Evolutionary conservation across 768 basidiomycete genomes (phyloP), one percentile per base, ranked within the genome.

Genomic region (Artomyces pyxidatus): DNA sequence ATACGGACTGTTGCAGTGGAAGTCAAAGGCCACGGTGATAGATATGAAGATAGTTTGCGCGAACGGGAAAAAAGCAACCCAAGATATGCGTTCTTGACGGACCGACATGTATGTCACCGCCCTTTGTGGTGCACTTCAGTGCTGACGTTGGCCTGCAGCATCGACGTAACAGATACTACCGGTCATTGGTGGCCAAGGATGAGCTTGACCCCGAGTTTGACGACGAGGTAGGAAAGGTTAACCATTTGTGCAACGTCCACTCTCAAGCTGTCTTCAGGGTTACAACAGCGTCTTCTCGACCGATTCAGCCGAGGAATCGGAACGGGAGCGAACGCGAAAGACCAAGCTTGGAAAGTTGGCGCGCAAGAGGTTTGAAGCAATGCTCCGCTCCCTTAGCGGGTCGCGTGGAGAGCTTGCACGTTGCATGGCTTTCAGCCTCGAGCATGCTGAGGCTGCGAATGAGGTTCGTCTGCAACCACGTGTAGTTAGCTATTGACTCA

Each of bases 371-470:
- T 94, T 98, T 58, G 90, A 96, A 66, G 80, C 83, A 2, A 90
- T 97, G 83, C 73, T 99, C 37, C 80, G 96, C 17, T 83, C 80
- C 6, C 69, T 98, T 59, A 83, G 83, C 6, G 93, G 93, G 3
- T 82, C 84, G 58, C 72, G 93, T 49, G 92, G 88, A 5, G 91
- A 94, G 65, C 81, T 98, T 32, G 96, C 91, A 27, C 75, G 92
- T 21, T 92, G 88, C 52, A 99, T 98, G 96, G 80, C 86, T n/a
- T 98, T 98, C 62, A 89, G 92, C 54, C 73, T 99, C 37, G 91
- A 94, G 63, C 92, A 95, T 60, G 95, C 94, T 1, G 95, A 98
- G 65, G 93, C 93, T 16, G 92, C 94, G 16, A 81, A 85, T 48
- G 94, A 96, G 74, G 94, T 92, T 58, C 50, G 63, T 51, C 2